A percentile compares a stretch with the other conserved stretches of the same genome.
Conservation (phyloP, 768 basidiomycete genomes). For the Tylopilus intermedius region DNA sequence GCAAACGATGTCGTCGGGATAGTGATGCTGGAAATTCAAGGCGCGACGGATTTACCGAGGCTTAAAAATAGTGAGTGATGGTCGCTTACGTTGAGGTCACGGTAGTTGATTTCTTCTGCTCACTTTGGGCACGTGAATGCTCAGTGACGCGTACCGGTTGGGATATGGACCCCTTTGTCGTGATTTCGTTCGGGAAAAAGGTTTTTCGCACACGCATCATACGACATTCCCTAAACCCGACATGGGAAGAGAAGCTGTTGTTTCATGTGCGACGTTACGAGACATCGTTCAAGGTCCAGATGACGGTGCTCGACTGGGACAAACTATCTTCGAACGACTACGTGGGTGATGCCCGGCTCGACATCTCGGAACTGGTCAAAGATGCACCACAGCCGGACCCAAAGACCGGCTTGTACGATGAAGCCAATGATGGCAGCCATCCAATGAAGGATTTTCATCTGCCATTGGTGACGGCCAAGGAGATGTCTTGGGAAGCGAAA, state of each 20-base stretch:
- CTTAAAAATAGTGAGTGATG: constrained; percentile 74
- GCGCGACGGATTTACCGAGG: constrained; percentile 79
- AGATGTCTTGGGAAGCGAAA: constrained; percentile 66
- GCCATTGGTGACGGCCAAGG: constrained; percentile 55
- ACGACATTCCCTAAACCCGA: constrained; percentile 78
- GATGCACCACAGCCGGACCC: constrained; percentile 63
- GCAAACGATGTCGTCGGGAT: constrained; percentile 87
- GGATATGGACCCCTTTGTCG: constrained; percentile 98
- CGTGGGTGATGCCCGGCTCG: constrained; percentile 73
- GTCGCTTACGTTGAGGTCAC: neutral
- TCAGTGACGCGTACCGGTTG: constrained; percentile 81
- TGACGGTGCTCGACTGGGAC: constrained; percentile 94
- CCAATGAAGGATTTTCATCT: constrained; percentile 73
- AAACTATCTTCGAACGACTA: constrained; percentile 86
- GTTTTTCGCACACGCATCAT: constrained; percentile 91
- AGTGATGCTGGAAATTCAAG: constrained; percentile 88
- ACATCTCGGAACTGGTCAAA: constrained; percentile 64
- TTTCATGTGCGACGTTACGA: constrained; percentile 94
- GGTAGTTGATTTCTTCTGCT: neutral
- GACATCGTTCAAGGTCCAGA: constrained; percentile 67
- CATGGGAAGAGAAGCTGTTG: constrained; percentile 92
- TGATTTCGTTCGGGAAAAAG: constrained; percentile 94
- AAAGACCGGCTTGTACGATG: constrained; percentile 41
- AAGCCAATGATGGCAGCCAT: constrained; percentile 33
- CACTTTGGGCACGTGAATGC: neutral